Evolutionary conservation across 306 rosid species (phyloP), one percentile per base, ranked within the genome.

Genomic region (cucumber (Cucumis sativus)): DNA sequence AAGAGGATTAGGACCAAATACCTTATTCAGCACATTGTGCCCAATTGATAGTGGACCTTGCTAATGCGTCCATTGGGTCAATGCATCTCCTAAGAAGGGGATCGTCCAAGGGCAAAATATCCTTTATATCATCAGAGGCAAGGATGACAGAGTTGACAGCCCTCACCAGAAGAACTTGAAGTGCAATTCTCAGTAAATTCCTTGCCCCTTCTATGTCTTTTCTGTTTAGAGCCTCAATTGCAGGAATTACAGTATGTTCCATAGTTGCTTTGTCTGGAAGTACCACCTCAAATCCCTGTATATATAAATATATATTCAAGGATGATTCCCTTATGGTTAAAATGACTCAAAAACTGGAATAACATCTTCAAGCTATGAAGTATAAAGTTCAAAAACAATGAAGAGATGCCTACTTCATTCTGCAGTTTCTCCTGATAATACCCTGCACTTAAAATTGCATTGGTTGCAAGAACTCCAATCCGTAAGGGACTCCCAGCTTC

Each of bases 141-240:
- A 51, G 18, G 56, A 51, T 51, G 56, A 51, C 56, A 51, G 18
- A 51, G n/a, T 1, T 13, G 17, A 49, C 55, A 49, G 17, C 55
- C 16, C 4, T 49, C 16, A 49, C 55, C 55, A 12, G 16, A 45
- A 45, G 51, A 49, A 49, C 17, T 51, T 51, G 56, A 51, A 51
- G 56, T 51, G 56, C 56, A 51, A 51, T 51, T 51, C n/a, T 39
- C 6, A 39, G 79, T 54, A 90, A 88, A 78, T 88, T 92, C 77
- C 84, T 80, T 33, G 96, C 93, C 62, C 93, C 98, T 88, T 92
- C 90, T 79, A 86, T 85, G 83, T 92, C 97, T 33, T 88, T 88
- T 83, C 93, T 80, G 77, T 83, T 80, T 80, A 88, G 76, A 74
- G 97, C 97, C 82, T 88, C 96, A 60, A 78, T 82, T 54, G 93